Base-by-base conservation (phyloP, 208 protist genomes). In the Leishmania arabica region DNA sequence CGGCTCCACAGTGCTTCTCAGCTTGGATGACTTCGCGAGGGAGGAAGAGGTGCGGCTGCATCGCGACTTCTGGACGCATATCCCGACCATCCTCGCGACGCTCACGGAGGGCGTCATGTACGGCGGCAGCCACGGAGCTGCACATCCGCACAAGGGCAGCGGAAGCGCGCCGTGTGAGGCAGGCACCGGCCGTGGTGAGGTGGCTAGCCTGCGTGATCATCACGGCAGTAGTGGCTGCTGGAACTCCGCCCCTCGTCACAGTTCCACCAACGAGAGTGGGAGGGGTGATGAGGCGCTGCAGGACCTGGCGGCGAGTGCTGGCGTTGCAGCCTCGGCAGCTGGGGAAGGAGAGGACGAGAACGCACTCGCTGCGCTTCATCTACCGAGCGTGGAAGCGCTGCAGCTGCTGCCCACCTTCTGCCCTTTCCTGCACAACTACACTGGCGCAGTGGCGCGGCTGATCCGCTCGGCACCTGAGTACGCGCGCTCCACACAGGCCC, bases 61-160 rank as follows among this genome's bases (percentile, higher is more conserved):
- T 68, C 83, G 85, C 70, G 85, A 88, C 64, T 88, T 88, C 71
- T 88, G 85, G 85, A 78, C 83, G 1, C 82, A 84, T 79, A 84
- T 88, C n/a, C 72, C 82, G 21, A 74, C 82, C 74, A 82, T 86
- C 74, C 82, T 86, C 68, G 77, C 75, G 51, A 86, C 85, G 19
- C 76, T 88, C 54, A 47, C 73, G 53, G 85, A 88, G 66, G 85
- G 85, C 13, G 24, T 88, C 6, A 84, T 88, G 75, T 88, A 84
- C 79, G 72, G 79, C 27, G 73, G 71, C 75, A 68, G 70, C 40
- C 66, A 47, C 66, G 21, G 19, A 27, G 21, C 40, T 37, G 66
- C 40, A 19, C 40, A 42, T 21, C 40, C 40, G 40, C 19, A 71
- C 34, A 47, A 47, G 47, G 13, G n/a, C 24, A 24, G 47, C n/a